Base-by-base conservation (phyloP, 768 basidiomycete genomes). In the Ramaria sp. region DNA sequence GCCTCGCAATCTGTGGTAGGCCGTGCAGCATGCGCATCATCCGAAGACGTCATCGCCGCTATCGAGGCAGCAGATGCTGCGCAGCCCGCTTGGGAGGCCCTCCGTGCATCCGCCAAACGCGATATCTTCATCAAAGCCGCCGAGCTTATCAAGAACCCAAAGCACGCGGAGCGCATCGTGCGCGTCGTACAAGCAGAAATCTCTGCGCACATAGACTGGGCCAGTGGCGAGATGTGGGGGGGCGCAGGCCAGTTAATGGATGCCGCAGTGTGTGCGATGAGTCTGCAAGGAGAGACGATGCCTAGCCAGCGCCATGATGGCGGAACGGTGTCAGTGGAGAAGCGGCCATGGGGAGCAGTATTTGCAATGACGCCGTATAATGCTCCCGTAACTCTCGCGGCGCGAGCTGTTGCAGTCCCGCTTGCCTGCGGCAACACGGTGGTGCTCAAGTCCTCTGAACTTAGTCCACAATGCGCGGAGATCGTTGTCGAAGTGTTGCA, bases 361-460 rank as follows among this genome's bases (percentile, higher is more conserved):
- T 70, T 78, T 53, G 71, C 73, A 3, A 76, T 80, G 3, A 68
- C 74, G 1, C 78, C 79, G 0, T 81, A 78, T 78, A 81, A 81
- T 58, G 73, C 73, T 1, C 77, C 80, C 0, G 58, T 74, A 12
- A 59, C 61, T 1, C 66, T 82, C 9, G 67, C 74, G 0, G 52
- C 79, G 15, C 66, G 76, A 12, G 73, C 77, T 0, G 62, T 77
- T 15, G 70, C 67, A 1, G 58, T 73, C 12, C 76, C 79, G 0
- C 61, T 80, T 32, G 59, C 79, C 1, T 78, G 78, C 50, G 79
- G 79, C 1, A 81, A 81, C 61, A 78, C 79, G 0, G 72, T 77
- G 5, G 70, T 81, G 3, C 62, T 81, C 44, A 78, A 78, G 55
- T 70, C 71, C 12, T 78, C 78, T 0, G 79, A 80, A 58, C 63